A percentile compares a stretch with the other conserved stretches of the same genome.
These are phyloP conservation scores for Trypanosoma cruzi DNA, from an alignment of 208 protist species.

Conservation along the genomic window DNA sequence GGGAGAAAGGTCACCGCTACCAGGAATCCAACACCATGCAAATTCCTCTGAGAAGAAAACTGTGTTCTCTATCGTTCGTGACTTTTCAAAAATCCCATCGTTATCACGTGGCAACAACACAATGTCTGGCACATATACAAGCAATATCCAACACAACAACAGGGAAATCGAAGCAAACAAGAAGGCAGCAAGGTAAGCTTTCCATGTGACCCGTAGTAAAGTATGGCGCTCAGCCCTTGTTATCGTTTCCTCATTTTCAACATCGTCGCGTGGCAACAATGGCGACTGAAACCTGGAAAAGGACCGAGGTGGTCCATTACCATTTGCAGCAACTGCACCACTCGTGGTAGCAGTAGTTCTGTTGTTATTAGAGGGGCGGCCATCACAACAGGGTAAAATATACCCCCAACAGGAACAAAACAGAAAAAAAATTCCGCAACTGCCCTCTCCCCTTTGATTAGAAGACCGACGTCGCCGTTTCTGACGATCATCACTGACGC, in stretches of 20 bases:
- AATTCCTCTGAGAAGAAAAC: constrained; percentile 23
- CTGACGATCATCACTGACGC: neutral
- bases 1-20: neutral
- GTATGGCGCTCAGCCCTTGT: neutral
- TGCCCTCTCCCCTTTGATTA: neutral
- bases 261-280: neutral
- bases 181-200: constrained; percentile 14
- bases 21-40: constrained; percentile 30
- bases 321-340: no score
- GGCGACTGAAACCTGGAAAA: neutral
- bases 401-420: neutral
- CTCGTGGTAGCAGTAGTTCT: neutral
- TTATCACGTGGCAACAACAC: neutral
- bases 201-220: constrained; percentile 20
- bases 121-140: constrained; percentile 11
- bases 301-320: neutral
- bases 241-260: neutral
- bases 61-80: neutral
- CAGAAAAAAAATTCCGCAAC: neutral
- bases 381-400: neutral
- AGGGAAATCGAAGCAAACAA: neutral
- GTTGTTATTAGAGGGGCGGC: neutral
- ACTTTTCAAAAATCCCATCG: neutral
- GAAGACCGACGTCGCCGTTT: neutral
- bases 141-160: constrained; percentile 19